These are phyloP conservation scores for Coniella lustricola DNA, from an alignment of 2,329 filamentous ascomycete species.

Conservation along the genomic window DNA sequence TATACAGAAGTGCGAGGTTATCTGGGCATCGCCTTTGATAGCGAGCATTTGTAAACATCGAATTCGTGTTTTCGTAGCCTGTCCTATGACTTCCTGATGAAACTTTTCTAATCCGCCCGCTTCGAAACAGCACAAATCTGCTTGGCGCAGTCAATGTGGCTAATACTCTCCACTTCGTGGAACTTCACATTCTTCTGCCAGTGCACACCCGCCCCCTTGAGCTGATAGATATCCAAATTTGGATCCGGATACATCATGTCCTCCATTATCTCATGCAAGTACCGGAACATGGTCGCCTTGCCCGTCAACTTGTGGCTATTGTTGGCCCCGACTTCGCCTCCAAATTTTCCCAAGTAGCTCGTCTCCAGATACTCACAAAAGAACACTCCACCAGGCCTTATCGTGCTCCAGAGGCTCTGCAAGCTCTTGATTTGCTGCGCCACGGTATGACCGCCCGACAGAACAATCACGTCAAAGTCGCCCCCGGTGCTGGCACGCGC, in stretches of 20 bases:
- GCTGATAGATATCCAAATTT: background rate
- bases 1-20: no score
- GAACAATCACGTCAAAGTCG: slow-evolving; percentile 34
- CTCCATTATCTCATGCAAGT: background rate
- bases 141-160: slow-evolving; percentile 1
- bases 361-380: slow-evolving; percentile 2
- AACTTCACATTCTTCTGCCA: background rate
- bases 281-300: background rate
- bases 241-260: slow-evolving; percentile 1
- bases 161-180: background rate
- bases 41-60: background rate
- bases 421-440: slow-evolving; percentile 30
- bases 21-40: no score
- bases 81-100: background rate
- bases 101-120: background rate
- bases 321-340: background rate
- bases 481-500: slow-evolving; percentile 16
- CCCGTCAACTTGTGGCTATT: background rate
- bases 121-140: slow-evolving; percentile 2
- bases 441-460: slow-evolving; percentile 33
- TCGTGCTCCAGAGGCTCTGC: slow-evolving; percentile 28
- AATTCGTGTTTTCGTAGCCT: background rate
- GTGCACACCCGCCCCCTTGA: background rate
- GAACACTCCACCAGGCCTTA: slow-evolving; percentile 22
- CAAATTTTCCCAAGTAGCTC: background rate